Conservation (phyloP, 257 asterid species). For the Petunia secreta region DNA sequence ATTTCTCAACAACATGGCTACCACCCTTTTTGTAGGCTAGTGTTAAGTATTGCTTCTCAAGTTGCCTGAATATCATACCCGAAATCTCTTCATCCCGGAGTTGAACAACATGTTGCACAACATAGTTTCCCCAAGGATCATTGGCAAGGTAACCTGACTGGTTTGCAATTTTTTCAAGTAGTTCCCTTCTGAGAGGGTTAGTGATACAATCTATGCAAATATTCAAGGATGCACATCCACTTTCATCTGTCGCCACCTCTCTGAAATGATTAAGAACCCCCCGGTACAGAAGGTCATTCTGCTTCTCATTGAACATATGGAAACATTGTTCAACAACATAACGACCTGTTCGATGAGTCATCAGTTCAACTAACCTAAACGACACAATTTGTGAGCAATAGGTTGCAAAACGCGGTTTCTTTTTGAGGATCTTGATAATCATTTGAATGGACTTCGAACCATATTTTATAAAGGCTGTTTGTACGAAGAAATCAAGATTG, state of each 20-base stretch:
- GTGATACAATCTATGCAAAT: background rate
- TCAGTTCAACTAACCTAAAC: slow-evolving; percentile 16
- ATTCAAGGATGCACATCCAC: slow-evolving; percentile 21
- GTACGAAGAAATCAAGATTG: background rate
- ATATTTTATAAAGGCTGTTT: background rate
- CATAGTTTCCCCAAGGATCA: slow-evolving; percentile 24
- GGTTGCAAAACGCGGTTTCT: background rate
- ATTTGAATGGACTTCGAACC: background rate
- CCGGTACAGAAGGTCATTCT: slow-evolving; percentile 35
- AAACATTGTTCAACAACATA: slow-evolving; percentile 38
- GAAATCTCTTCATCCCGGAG: slow-evolving; percentile 17
- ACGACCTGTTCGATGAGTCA: slow-evolving; percentile 33
- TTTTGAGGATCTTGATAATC: slow-evolving; percentile 37
- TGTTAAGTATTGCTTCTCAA: background rate
- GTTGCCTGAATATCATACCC: slow-evolving; percentile 7
- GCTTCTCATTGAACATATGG: slow-evolving; percentile 20
- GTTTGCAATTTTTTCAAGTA: background rate
- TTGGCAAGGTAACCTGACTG: slow-evolving; percentile 4
- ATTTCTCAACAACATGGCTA: slow-evolving; percentile 24
- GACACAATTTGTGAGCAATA: slow-evolving; percentile 29
- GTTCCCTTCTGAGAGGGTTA: background rate
- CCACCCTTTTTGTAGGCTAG: slow-evolving; percentile 20
- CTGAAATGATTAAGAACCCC: background rate
- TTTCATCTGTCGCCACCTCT: slow-evolving; percentile 14
- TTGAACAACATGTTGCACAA: slow-evolving; percentile 20